Base-by-base conservation (phyloP, 179 eudicot genomes). In the Spergularia azorica region DNA sequence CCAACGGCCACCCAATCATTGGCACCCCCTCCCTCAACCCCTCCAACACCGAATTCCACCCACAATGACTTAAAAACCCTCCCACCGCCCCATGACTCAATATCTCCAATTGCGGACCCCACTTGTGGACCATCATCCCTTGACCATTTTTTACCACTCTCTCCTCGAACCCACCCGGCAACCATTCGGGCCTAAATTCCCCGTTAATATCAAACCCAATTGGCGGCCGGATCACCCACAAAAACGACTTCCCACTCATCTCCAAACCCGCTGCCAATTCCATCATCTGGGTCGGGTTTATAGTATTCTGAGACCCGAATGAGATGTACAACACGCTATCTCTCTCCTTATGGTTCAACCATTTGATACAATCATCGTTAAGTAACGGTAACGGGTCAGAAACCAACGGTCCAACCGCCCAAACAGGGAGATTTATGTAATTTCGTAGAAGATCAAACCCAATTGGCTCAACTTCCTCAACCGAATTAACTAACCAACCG, bases 211-310 rank as follows among this genome's bases (percentile, higher is more conserved):
- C 84, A 59, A 84, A 90, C 46, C 97, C 97, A 9, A 83, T 59
- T 0, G 99, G 99, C n/a, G 97, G 95, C 82, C 97, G 83, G 20
- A 93, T 82, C 32, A 84, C 90, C 99, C 99, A 95, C 26, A 95
- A 68, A 82, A 95, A 95, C 5, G 83, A 72, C 39, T 64, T 84
- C 17, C 82, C 81, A 51, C 94, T 88, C 16, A 81, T 83, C 72
- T 91, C 97, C 78, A 95, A 83, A 0, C 99, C 99, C 20, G 43
- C 58, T 0, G 97, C 97, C 18, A 95, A 76, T 55, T 85, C 95
- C 92, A 90, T 95, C 99, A 93, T 95, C 41, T 93, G 97, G 64
- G 83, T n/a, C 8, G 85, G 79, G 21, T 81, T 78, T 6, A 95
- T 86, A 0, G 91, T 87, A 82, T 91, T 95, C 73, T 95, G 97